A percentile compares a stretch with the other conserved stretches of the same genome.
phyloP scores from a whole-genome alignment of 305 asterid species.

The Fraxinus velutina region DNA sequence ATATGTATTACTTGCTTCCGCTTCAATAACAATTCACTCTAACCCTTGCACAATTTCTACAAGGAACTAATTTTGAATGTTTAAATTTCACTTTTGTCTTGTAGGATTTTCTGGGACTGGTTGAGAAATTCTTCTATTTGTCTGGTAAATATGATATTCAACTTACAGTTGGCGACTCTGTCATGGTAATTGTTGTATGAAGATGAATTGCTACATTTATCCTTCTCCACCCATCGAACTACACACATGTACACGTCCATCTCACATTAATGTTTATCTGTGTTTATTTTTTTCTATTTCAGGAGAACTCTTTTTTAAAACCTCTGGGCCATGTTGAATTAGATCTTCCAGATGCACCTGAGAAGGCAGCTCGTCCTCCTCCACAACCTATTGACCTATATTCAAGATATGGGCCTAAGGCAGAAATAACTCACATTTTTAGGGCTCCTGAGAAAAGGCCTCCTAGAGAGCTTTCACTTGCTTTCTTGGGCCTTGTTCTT shows the following conservation, averaged over 20 bases:
- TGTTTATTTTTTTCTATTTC: constrained; percentile 31
- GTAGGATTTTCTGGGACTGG: constrained; percentile 96
- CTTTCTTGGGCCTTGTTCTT: constrained; percentile 73
- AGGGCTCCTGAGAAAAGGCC: constrained; percentile 88
- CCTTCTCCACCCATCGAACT: background rate
- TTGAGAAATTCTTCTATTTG: constrained; percentile 78
- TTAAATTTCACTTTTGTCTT: constrained; percentile 31
- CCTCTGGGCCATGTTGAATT: constrained; percentile 68
- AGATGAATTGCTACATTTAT: constrained; percentile 10
- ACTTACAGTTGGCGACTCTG: constrained; percentile 82
- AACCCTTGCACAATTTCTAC: background rate
- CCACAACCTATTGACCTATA: constrained; percentile 57
- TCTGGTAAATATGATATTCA: constrained; percentile 81
- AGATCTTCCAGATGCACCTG: constrained; percentile 90
- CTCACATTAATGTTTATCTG: constrained; percentile 12
- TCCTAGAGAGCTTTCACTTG: constrained; percentile 68
- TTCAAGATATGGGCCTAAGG: constrained; percentile 81
- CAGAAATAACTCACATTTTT: constrained; percentile 83
- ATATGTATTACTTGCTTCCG: background rate
- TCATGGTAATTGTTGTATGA: constrained; percentile 53
- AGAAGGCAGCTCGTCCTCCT: constrained; percentile 88
- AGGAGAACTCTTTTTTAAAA: constrained; percentile 92
- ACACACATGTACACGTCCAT: background rate
- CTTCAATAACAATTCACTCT: background rate
- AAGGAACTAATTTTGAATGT: constrained; percentile 13